phyloP scores from a whole-genome alignment of 495 filamentous ascomycete genomes.

The Podospora tetraspora region DNA sequence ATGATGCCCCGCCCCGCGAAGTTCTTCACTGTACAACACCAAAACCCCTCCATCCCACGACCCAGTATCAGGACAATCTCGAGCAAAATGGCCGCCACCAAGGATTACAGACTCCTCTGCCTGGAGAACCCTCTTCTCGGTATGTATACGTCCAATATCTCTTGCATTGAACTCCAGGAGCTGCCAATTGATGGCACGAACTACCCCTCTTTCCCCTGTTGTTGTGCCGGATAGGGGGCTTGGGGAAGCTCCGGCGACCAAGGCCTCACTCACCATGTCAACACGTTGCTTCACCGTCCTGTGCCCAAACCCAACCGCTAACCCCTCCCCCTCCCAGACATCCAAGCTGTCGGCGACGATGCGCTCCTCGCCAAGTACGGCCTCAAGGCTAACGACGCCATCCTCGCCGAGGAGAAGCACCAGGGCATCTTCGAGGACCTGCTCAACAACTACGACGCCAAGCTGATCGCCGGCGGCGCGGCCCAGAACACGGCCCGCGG shows the following conservation, averaged over 20 bases:
- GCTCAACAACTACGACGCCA: constrained; percentile 76
- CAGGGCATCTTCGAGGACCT: constrained; percentile 86
- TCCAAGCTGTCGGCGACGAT: constrained; percentile 78
- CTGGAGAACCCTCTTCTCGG: constrained; percentile 95
- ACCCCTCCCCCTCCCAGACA: constrained; percentile 52
- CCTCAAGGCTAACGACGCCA: constrained; percentile 93
- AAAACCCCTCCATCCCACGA: constrained; percentile 21
- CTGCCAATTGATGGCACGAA: neutral
- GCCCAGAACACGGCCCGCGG: constrained; percentile 98
- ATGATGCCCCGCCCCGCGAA: constrained; percentile 7
- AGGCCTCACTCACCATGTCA: neutral
- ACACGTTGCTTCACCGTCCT: neutral
- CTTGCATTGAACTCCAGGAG: constrained; percentile 1
- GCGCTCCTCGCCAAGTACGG: constrained; percentile 84
- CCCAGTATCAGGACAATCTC: constrained; percentile 5
- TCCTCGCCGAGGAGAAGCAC: constrained; percentile 91
- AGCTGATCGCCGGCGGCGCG: constrained; percentile 92
- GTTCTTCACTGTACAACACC: constrained; percentile 13
- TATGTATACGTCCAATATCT: constrained; percentile 34
- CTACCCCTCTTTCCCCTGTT: neutral
- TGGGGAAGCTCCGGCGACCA: neutral
- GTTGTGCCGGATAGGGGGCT: neutral
- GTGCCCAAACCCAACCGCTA: neutral
- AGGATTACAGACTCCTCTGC: constrained; percentile 79
- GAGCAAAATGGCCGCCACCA: constrained; percentile 60